These are phyloP conservation scores for Colletotrichum caudatum DNA, from an alignment of 2,329 filamentous ascomycete species.

Conservation along the genomic window DNA sequence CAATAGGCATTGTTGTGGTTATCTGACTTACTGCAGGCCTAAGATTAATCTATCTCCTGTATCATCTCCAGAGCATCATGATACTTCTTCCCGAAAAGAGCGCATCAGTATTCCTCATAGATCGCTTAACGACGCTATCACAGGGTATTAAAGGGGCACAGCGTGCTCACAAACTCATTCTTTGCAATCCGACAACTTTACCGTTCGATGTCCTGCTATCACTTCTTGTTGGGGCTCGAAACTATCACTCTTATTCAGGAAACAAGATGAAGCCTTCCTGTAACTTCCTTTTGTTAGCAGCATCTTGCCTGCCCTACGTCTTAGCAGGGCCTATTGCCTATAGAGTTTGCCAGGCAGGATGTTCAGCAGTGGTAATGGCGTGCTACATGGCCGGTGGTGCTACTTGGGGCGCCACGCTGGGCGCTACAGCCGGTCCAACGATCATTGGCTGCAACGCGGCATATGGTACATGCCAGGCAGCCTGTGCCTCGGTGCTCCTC, in stretches of 20 bases:
- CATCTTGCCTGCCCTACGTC: background rate
- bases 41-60: background rate
- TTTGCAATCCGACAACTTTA: background rate
- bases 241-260: background rate
- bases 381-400: background rate
- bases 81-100: background rate
- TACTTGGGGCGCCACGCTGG: background rate
- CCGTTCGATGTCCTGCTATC: background rate
- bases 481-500: background rate
- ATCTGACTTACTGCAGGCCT: background rate
- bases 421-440: background rate
- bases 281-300: background rate
- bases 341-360: background rate
- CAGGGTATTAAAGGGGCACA: background rate
- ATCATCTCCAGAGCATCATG: background rate
- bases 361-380: background rate
- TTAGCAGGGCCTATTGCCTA: background rate
- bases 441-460: background rate
- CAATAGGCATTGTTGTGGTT: background rate
- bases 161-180: background rate
- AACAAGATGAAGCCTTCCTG: background rate
- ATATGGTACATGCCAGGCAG: background rate
- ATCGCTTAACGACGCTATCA: background rate
- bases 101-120: background rate
- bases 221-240: background rate